Conservation (phyloP, 1,284 basidiomycete species). For the Leccinum subrobustum region DNA sequence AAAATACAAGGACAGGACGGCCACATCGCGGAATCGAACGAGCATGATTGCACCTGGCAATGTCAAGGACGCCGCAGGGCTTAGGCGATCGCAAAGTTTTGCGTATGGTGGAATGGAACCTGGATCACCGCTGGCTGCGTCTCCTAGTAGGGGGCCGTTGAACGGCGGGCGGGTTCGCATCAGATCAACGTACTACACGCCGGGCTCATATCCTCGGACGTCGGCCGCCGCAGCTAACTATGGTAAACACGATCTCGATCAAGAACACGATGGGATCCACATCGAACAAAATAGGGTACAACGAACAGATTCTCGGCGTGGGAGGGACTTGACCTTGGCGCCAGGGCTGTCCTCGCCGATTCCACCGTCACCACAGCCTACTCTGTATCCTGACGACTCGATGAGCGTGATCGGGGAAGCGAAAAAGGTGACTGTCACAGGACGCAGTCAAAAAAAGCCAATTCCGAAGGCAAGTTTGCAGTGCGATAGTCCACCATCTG, state of each 20-base stretch:
- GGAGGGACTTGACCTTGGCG: constrained; percentile 46
- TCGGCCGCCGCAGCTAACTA: constrained; percentile 41
- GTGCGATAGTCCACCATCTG: constrained; percentile 33
- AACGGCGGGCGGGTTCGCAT: constrained; percentile 57
- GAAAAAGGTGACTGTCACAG: too few relatives aligned
- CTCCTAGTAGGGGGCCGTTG: constrained; percentile 22
- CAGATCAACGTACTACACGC: constrained; percentile 65
- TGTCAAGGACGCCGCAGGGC: constrained; percentile 24
- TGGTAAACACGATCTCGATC: constrained; percentile 33
- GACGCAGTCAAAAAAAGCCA: too few relatives aligned
- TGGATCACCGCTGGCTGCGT: constrained; percentile 39
- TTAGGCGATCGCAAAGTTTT: constrained; percentile 40
- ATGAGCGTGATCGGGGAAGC: too few relatives aligned
- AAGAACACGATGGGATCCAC: constrained; percentile 31
- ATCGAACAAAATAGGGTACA: constrained; percentile 25
- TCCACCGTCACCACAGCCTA: too few relatives aligned
- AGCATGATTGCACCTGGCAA: constrained; percentile 27
- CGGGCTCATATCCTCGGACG: constrained; percentile 52
- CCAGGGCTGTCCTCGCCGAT: too few relatives aligned
- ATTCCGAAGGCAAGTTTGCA: too few relatives aligned
- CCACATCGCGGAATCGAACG: constrained; percentile 34
- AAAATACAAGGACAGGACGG: constrained; percentile 38
- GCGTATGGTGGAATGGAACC: constrained; percentile 57
- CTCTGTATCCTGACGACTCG: too few relatives aligned
- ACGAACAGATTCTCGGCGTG: constrained; percentile 45